A percentile compares a stretch with the other conserved stretches of the same genome.
Evolutionary conservation across 179 eudicot genomes (phyloP).

Genomic region (Beta corolliflora): DNA sequence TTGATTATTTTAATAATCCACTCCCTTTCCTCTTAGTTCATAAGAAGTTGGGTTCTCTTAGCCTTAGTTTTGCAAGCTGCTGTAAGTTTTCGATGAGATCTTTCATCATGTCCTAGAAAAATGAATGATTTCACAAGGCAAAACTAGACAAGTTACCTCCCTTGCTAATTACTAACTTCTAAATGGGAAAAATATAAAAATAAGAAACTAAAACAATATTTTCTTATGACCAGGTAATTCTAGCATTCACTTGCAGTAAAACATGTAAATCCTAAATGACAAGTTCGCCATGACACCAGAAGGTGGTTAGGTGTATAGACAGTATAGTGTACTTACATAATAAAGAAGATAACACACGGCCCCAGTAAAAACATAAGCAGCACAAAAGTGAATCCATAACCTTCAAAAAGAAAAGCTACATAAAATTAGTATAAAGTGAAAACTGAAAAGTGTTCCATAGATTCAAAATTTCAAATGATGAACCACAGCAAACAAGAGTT

Average conservation of each 20-base stretch:
- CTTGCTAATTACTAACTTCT: background rate
- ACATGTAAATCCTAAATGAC: background rate
- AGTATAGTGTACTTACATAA: conserved; percentile 47
- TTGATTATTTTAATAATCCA: conserved; percentile 1
- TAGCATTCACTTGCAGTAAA: background rate
- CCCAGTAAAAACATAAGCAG: conserved; percentile 66
- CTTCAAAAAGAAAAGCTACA: conserved; percentile 42
- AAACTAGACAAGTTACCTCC: background rate
- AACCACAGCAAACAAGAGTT: background rate
- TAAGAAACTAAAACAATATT: background rate
- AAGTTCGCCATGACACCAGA: background rate
- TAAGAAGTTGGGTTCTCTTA: background rate
- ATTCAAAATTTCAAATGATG: background rate
- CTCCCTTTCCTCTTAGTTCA: background rate
- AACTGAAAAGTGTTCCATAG: background rate
- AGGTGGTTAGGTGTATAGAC: background rate
- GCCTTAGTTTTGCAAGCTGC: too few relatives aligned
- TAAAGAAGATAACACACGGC: conserved; percentile 80
- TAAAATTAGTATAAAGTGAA: background rate
- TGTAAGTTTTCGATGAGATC: too few relatives aligned
- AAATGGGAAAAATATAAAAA: background rate
- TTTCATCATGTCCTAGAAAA: too few relatives aligned
- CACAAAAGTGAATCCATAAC: conserved; percentile 85
- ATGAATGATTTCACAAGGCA: too few relatives aligned
- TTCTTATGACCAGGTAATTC: background rate